Evolutionary conservation across 106 monocot species (phyloP), one percentile per base, ranked within the genome.

Genomic region (Platanthera zijinensis): DNA sequence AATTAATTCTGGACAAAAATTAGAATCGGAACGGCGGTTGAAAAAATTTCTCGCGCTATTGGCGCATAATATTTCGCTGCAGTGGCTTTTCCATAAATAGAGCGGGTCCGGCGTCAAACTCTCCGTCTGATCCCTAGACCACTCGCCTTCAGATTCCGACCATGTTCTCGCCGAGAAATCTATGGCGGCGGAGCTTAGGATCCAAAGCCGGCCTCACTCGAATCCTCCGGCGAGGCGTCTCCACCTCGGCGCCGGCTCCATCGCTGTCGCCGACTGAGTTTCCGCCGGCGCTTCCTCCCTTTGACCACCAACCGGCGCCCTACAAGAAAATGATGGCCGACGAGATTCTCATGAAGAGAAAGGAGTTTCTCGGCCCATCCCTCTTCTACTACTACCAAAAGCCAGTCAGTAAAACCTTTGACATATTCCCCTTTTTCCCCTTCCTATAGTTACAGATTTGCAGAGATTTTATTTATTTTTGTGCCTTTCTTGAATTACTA

Each of bases 381-480:
- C 62, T 97, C 57, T 97, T 97, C 77, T 74, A 97, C 74, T 97
- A 91, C 83, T 97, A 93, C 86, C 84, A 93, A 71, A 93, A 91
- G 39, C 96, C 96, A 13, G 96, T 97, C 78, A 67, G 10, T 15
- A 48, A 48, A 3, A 46, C 47, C 76, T 8, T 4, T 12, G 10
- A 56, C 13, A 56, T 56, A 56, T 56, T 56, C 17, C n/a, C 3
- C 13, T 56, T 56, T 56, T 3, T 25, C 25, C 25, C 32, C 63
- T 81, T 7, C 19, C 21, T 57, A 47, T 53, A 4, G 14, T 53
- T 8, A 53, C 14, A 53, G 53, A 53, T 53, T 53, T 53, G 53
- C 14, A 14, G 53, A 14, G 39, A 53, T 53, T 53, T n/a, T n/a
- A 25, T 30, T 32, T 80, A n/a, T 53, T 76, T 59, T 61, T 39